phyloP scores from a whole-genome alignment of 306 rosid genomes.

The Cucumis melo region DNA sequence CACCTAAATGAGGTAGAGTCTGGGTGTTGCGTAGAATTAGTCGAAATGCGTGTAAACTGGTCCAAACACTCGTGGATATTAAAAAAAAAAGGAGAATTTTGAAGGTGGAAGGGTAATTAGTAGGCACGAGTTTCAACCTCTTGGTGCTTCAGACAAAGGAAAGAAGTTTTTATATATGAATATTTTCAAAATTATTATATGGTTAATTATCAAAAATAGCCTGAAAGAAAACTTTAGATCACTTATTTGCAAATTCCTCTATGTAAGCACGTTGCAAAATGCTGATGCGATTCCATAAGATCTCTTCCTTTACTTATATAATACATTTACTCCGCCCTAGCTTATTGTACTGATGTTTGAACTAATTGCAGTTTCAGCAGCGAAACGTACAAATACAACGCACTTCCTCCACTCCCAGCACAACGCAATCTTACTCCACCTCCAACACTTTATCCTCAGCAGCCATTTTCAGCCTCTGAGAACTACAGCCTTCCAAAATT shows the following conservation, averaged over 20 bases:
- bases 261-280: background rate
- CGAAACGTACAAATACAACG: conserved; percentile 61
- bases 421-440: conserved; percentile 93
- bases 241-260: background rate
- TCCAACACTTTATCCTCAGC: conserved; percentile 95
- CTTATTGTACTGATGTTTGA: background rate
- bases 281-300: background rate
- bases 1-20: too few species aligned
- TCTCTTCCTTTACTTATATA: background rate
- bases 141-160: background rate
- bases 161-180: background rate
- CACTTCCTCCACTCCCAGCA: conserved; percentile 90
- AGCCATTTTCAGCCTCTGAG: conserved; percentile 72
- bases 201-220: background rate
- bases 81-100: background rate
- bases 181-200: background rate
- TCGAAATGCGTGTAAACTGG: too few species aligned
- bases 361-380: conserved; percentile 26
- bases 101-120: background rate
- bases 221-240: background rate
- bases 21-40: too few species aligned
- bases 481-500: conserved; percentile 61
- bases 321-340: background rate
- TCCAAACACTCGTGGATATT: too few species aligned
- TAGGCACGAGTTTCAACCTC: background rate